Evolutionary conservation across 306 rosid genomes (phyloP), one percentile per base, ranked within the genome.

Genomic region (Vigna mungo): DNA sequence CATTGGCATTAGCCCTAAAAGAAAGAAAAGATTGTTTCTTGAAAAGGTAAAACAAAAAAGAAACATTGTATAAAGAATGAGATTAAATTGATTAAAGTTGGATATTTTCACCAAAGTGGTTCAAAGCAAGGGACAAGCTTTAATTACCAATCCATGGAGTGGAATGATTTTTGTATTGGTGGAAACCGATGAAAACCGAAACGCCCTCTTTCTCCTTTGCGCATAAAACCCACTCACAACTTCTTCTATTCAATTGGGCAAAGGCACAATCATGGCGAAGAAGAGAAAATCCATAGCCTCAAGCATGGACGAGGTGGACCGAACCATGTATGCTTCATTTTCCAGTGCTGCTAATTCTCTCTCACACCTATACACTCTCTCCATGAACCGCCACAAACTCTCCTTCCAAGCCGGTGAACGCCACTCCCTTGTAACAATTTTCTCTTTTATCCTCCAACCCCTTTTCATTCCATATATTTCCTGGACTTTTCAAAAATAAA

Each of bases 331-430:
- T 56, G 37, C 90, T 0, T 84, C 90, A 5, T 87, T 87, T 36
- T 82, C 72, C 25, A 84, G 34, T 34, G 88, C 90, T 9, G 88
- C 90, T 2, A 87, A 84, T 78, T 87, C 90, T 16, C 86, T 87
- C 39, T 87, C 90, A 0, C 90, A 80, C 1, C 84, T 87, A 12
- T 85, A 87, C 13, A 79, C 88, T 59, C 90, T 82, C n/a, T 82
- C 90, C 41, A 74, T 84, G 78, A 82, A 77, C 83, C 88, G 85
- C 23, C 90, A 87, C 46, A 84, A 84, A 63, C 85, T 82, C 39
- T 87, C 90, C 11, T 87, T 87, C 68, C 90, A 84, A 56, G 84
- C 90, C 67, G 88, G 88, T 59, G 84, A 87, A 82, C 90, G 88
- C 23, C 88, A 87, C 36, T 82, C 82, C 64, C 90, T 87, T 16